These are phyloP conservation scores for Gonapodya prolifera DNA, from an alignment of 192 early-diverging fungal genomes.

Conservation along the genomic window DNA sequence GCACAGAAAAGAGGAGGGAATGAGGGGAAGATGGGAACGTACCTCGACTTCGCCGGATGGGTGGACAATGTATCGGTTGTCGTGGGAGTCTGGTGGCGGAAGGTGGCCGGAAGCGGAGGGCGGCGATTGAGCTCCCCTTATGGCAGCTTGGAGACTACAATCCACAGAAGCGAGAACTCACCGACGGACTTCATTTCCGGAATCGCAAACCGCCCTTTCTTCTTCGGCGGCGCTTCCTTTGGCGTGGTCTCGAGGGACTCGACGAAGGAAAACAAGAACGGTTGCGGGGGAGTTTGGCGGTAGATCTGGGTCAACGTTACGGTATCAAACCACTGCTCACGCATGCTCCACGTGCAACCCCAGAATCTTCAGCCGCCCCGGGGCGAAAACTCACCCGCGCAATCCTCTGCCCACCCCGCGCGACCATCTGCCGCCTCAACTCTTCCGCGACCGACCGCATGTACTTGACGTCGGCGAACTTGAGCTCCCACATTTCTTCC, in stretches of 20 bases:
- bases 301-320: no score
- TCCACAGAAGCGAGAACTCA: background rate
- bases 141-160: no score
- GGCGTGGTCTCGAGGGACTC: background rate
- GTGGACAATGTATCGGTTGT: background rate
- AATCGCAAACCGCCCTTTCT: background rate
- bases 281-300: background rate
- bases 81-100: background rate
- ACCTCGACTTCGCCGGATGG: background rate
- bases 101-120: no score
- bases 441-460: no score
- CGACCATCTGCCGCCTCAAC: background rate
- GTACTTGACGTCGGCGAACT: no score
- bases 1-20: background rate
- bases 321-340: no score
- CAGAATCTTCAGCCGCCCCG: no score
- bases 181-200: background rate
- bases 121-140: no score
- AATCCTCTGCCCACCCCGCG: background rate
- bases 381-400: background rate
- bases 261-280: background rate
- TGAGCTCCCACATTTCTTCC: no score
- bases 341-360: no score
- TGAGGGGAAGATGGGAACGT: background rate
- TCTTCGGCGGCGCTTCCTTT: background rate